Evolutionary conservation across 192 early-diverging fungal genomes (phyloP), one percentile per base, ranked within the genome.

Genomic region (Glomus cerebriforme): DNA sequence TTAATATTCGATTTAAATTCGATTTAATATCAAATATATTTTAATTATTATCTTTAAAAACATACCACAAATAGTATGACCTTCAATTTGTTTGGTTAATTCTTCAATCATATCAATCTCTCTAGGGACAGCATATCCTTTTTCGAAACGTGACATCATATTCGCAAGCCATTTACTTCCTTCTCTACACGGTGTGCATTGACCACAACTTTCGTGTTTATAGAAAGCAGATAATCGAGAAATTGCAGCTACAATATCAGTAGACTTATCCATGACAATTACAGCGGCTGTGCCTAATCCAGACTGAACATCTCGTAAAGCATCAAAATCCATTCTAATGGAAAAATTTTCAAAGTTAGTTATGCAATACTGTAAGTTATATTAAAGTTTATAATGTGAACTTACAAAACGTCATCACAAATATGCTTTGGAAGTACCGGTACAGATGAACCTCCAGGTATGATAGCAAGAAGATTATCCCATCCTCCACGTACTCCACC

Each of bases 101-200:
- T 98, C 97, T 80, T 94, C 90, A 59, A 99, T 96, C 91, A 95
- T 93, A 83, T 99, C 98, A 84, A 99, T 97, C 83, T 99, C 98
- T 32, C 90, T 87, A 17, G 86, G 80, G 15, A 88, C 90, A 7
- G 92, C 96, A 75, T 95, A 85, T 35, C 98, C 98, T 12, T 86
- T 85, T 79, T 96, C 96, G 84, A 99, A 97, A 62, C 98, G 92
- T 26, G 88, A 87, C 98, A 99, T 99, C 92, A 97, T 98, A 83
- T 93, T 90, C 74, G 93, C 94, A 75, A 98, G 86, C 98, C 98
- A 99, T 26, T 88, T 90, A 34, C 96, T 95, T 15, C 96, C 98
- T 85, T 99, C 98, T 77, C 98, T 91, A 83, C 98, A 99, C 12
- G 98, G 98, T 60, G 98, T 99, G 87, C 98, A 99, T 88, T 99